phyloP scores from a whole-genome alignment of 331 rosid genomes.

The Ulmus americana region DNA sequence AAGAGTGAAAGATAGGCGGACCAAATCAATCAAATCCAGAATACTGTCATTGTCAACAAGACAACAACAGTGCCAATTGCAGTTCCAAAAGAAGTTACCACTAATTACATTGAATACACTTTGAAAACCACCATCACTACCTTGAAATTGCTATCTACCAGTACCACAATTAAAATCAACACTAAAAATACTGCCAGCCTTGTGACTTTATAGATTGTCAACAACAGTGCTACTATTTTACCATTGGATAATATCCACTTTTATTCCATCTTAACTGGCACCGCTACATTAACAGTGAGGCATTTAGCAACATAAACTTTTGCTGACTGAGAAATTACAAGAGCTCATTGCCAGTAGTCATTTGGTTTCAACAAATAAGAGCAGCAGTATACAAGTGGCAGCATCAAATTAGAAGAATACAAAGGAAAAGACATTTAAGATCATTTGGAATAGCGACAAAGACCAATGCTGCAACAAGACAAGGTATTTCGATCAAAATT shows the following conservation, averaged over 20 bases:
- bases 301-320: no score
- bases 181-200: neutral
- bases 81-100: neutral
- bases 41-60: neutral
- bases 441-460: neutral
- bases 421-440: no score
- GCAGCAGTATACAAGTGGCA: no score
- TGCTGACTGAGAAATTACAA: no score
- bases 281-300: no score
- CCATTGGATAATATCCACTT: neutral
- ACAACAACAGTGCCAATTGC: neutral
- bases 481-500: neutral
- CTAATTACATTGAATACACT: neutral
- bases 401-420: no score
- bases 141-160: neutral
- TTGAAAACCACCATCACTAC: neutral
- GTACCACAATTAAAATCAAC: neutral
- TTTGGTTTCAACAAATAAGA: no score
- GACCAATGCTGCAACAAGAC: neutral
- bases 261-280: neutral
- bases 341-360: no score
- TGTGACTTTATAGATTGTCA: neutral
- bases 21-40: neutral
- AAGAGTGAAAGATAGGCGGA: slow-evolving; percentile 1
- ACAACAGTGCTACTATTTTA: neutral